Conservation (phyloP, 306 rosid genomes). For the Morella rubra region DNA sequence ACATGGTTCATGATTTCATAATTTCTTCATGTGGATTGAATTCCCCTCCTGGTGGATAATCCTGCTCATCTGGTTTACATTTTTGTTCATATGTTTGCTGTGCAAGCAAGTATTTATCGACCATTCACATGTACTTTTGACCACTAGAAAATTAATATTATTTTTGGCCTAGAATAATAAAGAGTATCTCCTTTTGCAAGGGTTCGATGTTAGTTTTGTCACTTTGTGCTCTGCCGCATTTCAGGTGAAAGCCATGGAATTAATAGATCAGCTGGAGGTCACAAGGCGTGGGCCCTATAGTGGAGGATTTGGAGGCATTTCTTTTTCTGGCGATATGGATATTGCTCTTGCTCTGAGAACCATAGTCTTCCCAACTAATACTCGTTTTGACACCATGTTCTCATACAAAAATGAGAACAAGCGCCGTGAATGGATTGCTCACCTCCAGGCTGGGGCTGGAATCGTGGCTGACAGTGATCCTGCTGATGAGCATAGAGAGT, state of each 20-base stretch:
- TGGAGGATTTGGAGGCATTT: conserved; percentile 93
- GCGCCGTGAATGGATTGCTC: conserved; percentile 90
- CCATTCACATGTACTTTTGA: not conserved
- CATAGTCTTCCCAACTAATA: conserved; percentile 72
- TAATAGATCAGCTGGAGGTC: conserved; percentile 87
- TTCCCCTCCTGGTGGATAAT: not conserved
- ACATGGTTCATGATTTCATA: not conserved
- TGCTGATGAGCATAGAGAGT: conserved; percentile 85
- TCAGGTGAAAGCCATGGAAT: conserved; percentile 98
- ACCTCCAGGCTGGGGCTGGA: conserved; percentile 95
- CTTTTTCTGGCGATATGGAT: conserved; percentile 86
- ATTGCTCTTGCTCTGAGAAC: conserved; percentile 93
- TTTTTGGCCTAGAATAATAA: not conserved
- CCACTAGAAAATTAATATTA: not conserved
- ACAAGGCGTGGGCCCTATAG: conserved; percentile 95
- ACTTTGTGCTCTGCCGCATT: conserved; percentile 27
- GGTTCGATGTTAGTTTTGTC: conserved; percentile 20
- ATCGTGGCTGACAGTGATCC: conserved; percentile 95
- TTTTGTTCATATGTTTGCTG: not conserved
- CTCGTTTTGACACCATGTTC: conserved; percentile 81
- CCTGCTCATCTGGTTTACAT: not conserved
- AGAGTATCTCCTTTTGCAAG: not conserved
- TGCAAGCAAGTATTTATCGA: too few species aligned
- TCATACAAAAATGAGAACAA: conserved; percentile 73
- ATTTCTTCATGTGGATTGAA: not conserved